These are phyloP conservation scores for Luvunga scandens DNA, from an alignment of 345 rosid species.

Conservation along the genomic window DNA sequence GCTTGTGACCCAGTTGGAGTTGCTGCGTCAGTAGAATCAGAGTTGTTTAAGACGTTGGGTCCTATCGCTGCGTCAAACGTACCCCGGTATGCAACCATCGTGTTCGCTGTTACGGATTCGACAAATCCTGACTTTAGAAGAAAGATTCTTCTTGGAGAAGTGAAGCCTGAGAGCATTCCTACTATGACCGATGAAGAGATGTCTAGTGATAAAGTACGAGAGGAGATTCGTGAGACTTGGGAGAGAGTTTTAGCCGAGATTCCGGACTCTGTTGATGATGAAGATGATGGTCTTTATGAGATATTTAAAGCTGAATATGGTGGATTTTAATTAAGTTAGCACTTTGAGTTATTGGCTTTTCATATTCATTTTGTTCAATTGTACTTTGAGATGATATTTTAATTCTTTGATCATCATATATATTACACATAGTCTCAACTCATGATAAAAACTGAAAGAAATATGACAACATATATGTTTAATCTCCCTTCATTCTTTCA, in stretches of 20 bases:
- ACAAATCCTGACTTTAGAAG: conserved; percentile 49
- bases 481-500: no score
- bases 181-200: conserved; percentile 44
- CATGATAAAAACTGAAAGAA: no score
- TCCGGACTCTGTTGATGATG: no score
- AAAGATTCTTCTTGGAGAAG: conserved; percentile 20
- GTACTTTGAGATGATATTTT: no score
- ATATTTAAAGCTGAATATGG: no score
- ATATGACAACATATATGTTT: no score
- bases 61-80: conserved; percentile 41
- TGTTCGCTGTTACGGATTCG: conserved; percentile 46
- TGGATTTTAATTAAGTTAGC: no score
- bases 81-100: conserved; percentile 43
- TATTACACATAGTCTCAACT: no score
- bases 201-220: conserved; percentile 44
- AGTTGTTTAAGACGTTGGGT: conserved; percentile 45
- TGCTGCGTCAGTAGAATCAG: conserved; percentile 40
- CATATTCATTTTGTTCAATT: no score
- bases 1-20: conserved; percentile 28
- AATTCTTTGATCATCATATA: no score
- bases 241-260: conserved; percentile 26
- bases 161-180: conserved; percentile 40
- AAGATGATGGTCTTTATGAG: no score
- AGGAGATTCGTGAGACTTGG: conserved; percentile 36
- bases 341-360: no score